A percentile compares a stretch with the other conserved stretches of the same genome.
phyloP scores from a whole-genome alignment of 441 rosid species.

The Sinapis alba region DNA sequence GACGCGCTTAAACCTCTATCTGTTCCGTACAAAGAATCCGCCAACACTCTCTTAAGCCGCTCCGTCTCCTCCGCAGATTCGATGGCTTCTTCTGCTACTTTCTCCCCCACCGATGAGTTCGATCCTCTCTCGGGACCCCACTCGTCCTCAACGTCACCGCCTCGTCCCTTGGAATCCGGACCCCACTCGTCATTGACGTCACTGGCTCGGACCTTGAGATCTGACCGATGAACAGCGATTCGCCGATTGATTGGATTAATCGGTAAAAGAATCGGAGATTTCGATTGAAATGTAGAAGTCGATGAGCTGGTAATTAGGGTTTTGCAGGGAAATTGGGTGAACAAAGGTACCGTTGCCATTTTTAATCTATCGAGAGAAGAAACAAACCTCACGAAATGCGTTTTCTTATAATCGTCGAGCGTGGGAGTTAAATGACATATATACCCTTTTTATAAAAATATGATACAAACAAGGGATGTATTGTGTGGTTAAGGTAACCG shows the following conservation, averaged over 20 bases:
- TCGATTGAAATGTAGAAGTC: slow-evolving; percentile 13
- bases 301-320: slow-evolving; percentile 10
- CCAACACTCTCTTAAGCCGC: slow-evolving; percentile 60
- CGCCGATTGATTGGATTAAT: slow-evolving; percentile 6
- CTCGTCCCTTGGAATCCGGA: slow-evolving; percentile 23
- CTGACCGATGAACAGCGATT: slow-evolving; percentile 29
- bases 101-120: slow-evolving; percentile 53
- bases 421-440: neutral
- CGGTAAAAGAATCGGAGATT: slow-evolving; percentile 32
- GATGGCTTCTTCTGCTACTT: slow-evolving; percentile 43
- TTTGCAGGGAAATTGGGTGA: slow-evolving; percentile 55
- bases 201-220: slow-evolving; percentile 45
- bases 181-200: slow-evolving; percentile 53
- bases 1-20: slow-evolving; percentile 70
- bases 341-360: slow-evolving; percentile 62
- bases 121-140: slow-evolving; percentile 26
- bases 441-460: neutral
- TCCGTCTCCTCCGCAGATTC: slow-evolving; percentile 54
- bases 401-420: slow-evolving; percentile 4
- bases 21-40: slow-evolving; percentile 76
- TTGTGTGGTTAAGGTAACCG: slow-evolving; percentile 11
- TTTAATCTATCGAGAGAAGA: neutral
- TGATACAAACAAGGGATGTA: neutral
- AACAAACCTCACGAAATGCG: neutral
- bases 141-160: neutral